Conservation (phyloP, 164 flowering plant genomes). For the Santalum album region DNA sequence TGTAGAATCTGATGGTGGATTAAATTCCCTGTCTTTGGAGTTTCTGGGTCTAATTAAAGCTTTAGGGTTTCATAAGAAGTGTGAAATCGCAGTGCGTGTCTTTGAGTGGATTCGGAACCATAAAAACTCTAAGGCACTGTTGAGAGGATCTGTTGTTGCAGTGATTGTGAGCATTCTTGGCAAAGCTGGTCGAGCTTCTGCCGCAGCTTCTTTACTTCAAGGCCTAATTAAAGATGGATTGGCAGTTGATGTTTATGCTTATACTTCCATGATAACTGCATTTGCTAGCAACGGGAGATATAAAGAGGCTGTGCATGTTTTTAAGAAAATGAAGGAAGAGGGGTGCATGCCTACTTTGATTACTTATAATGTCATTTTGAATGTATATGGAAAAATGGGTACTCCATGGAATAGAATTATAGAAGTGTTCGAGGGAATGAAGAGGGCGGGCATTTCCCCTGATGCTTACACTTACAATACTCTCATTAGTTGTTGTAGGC, state of each 20-base stretch:
- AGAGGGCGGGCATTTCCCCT: constrained; percentile 48
- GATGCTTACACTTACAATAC: constrained; percentile 91
- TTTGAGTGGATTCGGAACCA: constrained; percentile 52
- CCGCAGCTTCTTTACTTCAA: constrained; percentile 46
- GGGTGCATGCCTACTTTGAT: constrained; percentile 77
- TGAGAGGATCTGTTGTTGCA: constrained; percentile 45
- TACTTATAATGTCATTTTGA: constrained; percentile 77
- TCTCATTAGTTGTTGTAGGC: constrained; percentile 69
- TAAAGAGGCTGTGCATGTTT: constrained; percentile 59
- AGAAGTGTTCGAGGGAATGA: constrained; percentile 62
- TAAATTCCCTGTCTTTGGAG: constrained; percentile 28
- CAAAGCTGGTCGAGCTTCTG: constrained; percentile 42
- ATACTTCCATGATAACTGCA: constrained; percentile 67
- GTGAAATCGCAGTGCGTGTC: constrained; percentile 49
- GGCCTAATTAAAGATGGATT: constrained; percentile 46
- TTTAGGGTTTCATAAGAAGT: constrained; percentile 53
- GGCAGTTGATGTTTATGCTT: constrained; percentile 66
- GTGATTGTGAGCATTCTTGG: constrained; percentile 55
- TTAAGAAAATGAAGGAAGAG: constrained; percentile 69
- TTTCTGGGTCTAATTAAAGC: constrained; percentile 55
- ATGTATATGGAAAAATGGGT: constrained; percentile 94
- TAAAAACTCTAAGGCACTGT: constrained; percentile 19
- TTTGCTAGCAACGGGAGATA: constrained; percentile 64
- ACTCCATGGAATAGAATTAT: constrained; percentile 68
- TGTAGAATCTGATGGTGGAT: constrained; percentile 8